A percentile compares a stretch with the other conserved stretches of the same genome.
Evolutionary conservation across 2,329 filamentous ascomycete species (phyloP).

Genomic region (Fusarium pseudograminearum): DNA sequence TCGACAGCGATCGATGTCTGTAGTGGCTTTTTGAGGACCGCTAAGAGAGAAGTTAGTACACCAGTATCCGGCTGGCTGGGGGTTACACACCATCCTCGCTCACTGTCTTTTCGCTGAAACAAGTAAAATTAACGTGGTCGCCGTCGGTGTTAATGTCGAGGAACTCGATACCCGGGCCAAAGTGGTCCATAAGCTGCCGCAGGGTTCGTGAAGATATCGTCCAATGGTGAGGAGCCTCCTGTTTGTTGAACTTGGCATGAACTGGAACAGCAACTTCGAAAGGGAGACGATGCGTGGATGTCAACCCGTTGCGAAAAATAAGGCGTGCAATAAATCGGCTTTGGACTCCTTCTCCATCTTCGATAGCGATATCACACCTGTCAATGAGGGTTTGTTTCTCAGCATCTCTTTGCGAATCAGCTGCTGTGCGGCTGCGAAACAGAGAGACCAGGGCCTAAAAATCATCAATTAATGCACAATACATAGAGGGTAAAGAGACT

Average conservation of each 20-base stretch:
- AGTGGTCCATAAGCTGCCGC: conserved; percentile 82
- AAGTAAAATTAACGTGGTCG: conserved; percentile 81
- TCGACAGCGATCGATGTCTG: conserved; percentile 84
- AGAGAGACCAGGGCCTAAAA: conserved; percentile 75
- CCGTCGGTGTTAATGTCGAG: conserved; percentile 82
- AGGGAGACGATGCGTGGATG: conserved; percentile 80
- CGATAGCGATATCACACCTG: conserved; percentile 77
- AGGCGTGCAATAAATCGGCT: conserved; percentile 82
- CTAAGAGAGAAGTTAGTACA: conserved; percentile 54
- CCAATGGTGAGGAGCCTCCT: conserved; percentile 76
- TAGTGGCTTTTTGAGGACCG: conserved; percentile 82
- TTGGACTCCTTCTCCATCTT: conserved; percentile 76
- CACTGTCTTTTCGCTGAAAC: conserved; percentile 82
- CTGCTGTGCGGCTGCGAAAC: conserved; percentile 73
- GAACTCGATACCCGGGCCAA: conserved; percentile 83
- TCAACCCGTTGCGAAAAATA: conserved; percentile 79
- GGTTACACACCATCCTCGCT: conserved; percentile 63
- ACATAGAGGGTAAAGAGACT: conserved; percentile 13
- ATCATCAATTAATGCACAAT: neutral
- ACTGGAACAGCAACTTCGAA: conserved; percentile 81
- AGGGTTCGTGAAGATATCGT: conserved; percentile 77
- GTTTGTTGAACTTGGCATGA: conserved; percentile 79
- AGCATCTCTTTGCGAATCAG: conserved; percentile 67
- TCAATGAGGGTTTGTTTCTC: conserved; percentile 79
- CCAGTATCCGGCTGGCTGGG: neutral